Conservation (phyloP, 2,329 filamentous ascomycete species). For the Fusarium guadeloupense region DNA sequence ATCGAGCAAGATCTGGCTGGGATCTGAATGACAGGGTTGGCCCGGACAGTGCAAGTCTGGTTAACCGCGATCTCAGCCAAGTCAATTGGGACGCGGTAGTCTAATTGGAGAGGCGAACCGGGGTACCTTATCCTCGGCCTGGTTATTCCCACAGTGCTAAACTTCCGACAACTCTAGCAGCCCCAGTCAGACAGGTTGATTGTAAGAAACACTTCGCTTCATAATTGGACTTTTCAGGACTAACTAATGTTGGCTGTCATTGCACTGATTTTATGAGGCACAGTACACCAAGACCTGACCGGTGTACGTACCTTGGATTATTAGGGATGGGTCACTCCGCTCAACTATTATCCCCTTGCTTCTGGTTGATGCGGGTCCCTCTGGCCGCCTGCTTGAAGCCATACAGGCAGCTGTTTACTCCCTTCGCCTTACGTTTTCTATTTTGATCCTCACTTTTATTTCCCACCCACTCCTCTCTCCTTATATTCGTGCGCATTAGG, state of each 20-base stretch:
- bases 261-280: conserved; percentile 1
- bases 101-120: conserved; percentile 11
- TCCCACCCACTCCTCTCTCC: neutral
- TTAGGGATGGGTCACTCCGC: conserved; percentile 35
- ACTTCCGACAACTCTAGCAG: conserved; percentile 1
- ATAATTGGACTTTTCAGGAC: conserved; percentile 6
- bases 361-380: conserved; percentile 33
- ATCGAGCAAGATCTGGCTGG: conserved; percentile 33
- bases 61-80: conserved; percentile 36
- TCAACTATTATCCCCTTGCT: conserved; percentile 37
- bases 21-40: conserved; percentile 37
- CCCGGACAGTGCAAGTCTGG: conserved; percentile 35
- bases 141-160: conserved; percentile 14
- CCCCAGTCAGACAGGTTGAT: conserved; percentile 4
- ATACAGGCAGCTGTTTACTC: neutral
- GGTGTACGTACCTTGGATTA: conserved; percentile 18
- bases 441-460: neutral
- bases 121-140: neutral
- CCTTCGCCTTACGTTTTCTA: neutral
- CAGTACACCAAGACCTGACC: neutral
- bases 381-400: conserved; percentile 9
- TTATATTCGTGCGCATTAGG: neutral
- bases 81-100: conserved; percentile 29
- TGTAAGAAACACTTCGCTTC: conserved; percentile 23
- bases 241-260: neutral